Conservation (phyloP, 1,284 basidiomycete genomes). For the Termitomyces sp. region DNA sequence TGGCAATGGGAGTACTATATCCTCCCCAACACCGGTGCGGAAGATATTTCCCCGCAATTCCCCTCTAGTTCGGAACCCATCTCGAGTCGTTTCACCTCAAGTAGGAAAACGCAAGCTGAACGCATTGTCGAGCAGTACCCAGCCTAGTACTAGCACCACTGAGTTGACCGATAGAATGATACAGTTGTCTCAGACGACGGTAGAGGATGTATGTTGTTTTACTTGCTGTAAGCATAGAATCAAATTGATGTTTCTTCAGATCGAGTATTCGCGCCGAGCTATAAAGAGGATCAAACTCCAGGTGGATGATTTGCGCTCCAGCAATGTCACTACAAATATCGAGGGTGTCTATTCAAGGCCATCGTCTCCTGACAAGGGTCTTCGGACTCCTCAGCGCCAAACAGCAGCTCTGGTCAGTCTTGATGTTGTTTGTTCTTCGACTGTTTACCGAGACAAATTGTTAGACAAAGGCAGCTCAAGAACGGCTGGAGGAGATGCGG, state of each 20-base stretch:
- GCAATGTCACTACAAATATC: conserved; percentile 16
- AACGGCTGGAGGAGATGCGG: conserved; percentile 75
- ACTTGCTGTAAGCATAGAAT: conserved; percentile 4
- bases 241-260: conserved; percentile 33
- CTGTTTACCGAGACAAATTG: neutral
- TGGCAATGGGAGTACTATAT: conserved; percentile 22
- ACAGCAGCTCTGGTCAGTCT: conserved; percentile 36
- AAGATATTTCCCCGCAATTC: conserved; percentile 41
- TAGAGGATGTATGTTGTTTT: conserved; percentile 54
- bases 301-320: conserved; percentile 34
- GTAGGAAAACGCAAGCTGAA: conserved; percentile 30
- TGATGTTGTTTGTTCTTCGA: conserved; percentile 5
- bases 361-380: conserved; percentile 50
- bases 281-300: conserved; percentile 71
- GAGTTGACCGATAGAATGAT: conserved; percentile 42
- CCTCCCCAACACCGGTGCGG: conserved; percentile 38
- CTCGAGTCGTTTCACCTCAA: conserved; percentile 47
- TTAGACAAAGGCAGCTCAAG: conserved; percentile 67
- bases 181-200: conserved; percentile 48
- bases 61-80: conserved; percentile 37
- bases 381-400: conserved; percentile 39
- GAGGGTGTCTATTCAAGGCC: conserved; percentile 39
- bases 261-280: conserved; percentile 58
- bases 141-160: conserved; percentile 18
- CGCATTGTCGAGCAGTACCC: conserved; percentile 15